Evolutionary conservation across 2,329 filamentous ascomycete species (phyloP).

Genomic region (Cordyceps cateniannulata): DNA sequence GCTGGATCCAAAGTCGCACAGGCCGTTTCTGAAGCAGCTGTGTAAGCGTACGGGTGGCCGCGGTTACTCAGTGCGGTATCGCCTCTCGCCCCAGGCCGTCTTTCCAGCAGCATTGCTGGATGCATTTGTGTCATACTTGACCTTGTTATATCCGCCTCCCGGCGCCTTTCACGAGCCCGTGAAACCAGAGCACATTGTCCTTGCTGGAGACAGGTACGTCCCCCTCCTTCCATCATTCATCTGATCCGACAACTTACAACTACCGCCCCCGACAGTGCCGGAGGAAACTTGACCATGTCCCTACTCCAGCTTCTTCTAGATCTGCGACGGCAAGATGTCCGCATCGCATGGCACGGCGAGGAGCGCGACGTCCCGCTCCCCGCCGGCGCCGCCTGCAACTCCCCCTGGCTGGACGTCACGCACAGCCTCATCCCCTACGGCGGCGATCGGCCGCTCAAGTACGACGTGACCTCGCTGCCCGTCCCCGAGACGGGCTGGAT

Average conservation of each 20-base stretch:
- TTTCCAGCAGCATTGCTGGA: constrained; percentile 73
- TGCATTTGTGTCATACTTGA: constrained; percentile 64
- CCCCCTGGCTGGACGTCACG: constrained; percentile 67
- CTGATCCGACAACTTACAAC: background rate
- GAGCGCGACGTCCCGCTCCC: constrained; percentile 57
- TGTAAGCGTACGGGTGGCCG: constrained; percentile 62
- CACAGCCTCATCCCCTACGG: constrained; percentile 38
- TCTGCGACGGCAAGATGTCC: constrained; percentile 40
- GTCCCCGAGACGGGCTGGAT: constrained; percentile 22
- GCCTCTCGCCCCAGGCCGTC: constrained; percentile 65
- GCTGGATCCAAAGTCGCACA: constrained; percentile 63
- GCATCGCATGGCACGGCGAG: constrained; percentile 54
- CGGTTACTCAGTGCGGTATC: constrained; percentile 66
- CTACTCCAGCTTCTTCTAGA: constrained; percentile 65
- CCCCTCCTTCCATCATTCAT: background rate
- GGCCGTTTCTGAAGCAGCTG: constrained; percentile 50
- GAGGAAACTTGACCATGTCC: constrained; percentile 62
- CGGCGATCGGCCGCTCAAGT: constrained; percentile 19
- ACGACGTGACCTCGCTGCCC: constrained; percentile 45
- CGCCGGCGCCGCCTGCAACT: constrained; percentile 55
- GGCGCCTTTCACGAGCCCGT: constrained; percentile 62
- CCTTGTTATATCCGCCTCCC: constrained; percentile 63
- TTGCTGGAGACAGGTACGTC: constrained; percentile 62
- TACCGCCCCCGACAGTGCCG: constrained; percentile 45
- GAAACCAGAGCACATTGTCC: constrained; percentile 57